These are phyloP conservation scores for Cryoendolithus antarcticus DNA, from an alignment of 2,329 filamentous ascomycete species.

Conservation along the genomic window DNA sequence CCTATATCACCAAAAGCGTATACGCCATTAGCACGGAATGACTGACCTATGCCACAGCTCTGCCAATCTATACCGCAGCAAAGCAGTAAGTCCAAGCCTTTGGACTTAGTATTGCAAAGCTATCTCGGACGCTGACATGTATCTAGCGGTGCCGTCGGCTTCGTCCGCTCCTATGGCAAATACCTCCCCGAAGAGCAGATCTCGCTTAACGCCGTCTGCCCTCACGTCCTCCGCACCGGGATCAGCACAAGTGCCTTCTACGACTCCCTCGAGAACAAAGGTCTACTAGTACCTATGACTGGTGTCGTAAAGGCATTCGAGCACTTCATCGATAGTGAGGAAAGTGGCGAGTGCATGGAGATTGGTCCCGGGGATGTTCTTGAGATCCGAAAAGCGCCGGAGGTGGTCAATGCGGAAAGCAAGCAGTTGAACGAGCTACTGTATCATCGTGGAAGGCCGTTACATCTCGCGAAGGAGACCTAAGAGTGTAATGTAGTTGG, in stretches of 20 bases:
- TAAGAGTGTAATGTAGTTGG: background rate
- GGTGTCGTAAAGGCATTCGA: conserved; percentile 29
- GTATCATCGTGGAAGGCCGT: conserved; percentile 12
- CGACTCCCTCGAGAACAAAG: conserved; percentile 22
- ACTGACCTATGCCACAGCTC: conserved; percentile 7
- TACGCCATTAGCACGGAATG: no score
- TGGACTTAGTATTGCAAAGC: no score
- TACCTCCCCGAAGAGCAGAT: conserved; percentile 29
- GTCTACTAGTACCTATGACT: conserved; percentile 28
- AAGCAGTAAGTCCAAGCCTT: conserved; percentile 21
- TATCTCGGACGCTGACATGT: background rate
- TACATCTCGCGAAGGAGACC: conserved; percentile 11
- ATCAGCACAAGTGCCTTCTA: conserved; percentile 29
- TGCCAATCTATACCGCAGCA: conserved; percentile 33
- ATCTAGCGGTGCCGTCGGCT: conserved; percentile 23
- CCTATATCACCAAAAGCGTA: no score
- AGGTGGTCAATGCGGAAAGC: conserved; percentile 22
- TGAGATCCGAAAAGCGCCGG: conserved; percentile 15
- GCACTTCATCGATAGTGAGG: conserved; percentile 22
- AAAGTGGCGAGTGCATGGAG: conserved; percentile 30
- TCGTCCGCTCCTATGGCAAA: conserved; percentile 30
- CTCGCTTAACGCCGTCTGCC: conserved; percentile 31
- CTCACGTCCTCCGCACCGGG: conserved; percentile 29
- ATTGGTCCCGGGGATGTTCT: conserved; percentile 27
- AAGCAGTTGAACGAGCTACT: conserved; percentile 12